These are phyloP conservation scores for Tieghemostelium lacteum DNA, from an alignment of 78 protist genomes.

Conservation along the genomic window DNA sequence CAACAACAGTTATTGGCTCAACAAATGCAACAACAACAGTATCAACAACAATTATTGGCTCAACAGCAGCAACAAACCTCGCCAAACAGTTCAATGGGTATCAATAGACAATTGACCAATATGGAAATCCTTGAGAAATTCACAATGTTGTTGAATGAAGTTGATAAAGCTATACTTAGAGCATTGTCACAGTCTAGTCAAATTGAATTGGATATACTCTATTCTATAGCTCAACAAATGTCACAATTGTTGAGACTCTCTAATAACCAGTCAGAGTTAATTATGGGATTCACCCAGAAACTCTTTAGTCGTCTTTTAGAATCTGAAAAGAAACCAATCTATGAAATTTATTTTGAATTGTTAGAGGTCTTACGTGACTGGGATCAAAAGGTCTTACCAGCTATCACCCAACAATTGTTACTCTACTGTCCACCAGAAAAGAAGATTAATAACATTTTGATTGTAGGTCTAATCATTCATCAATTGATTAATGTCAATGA, in stretches of 20 bases:
- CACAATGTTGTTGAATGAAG: conserved; percentile 30
- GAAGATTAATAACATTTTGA: conserved; percentile 40
- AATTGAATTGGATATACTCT: conserved; percentile 44
- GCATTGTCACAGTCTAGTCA: not conserved
- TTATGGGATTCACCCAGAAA: conserved; percentile 32
- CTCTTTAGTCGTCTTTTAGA: conserved; percentile 24
- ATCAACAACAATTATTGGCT: not conserved
- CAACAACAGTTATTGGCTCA: conserved; percentile 6
- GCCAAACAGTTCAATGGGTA: not conserved
- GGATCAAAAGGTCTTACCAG: conserved; percentile 40
- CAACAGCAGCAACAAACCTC: not conserved
- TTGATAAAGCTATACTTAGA: conserved; percentile 36
- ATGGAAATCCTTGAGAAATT: conserved; percentile 30
- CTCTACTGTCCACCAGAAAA: conserved; percentile 40
- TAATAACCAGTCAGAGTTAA: conserved; percentile 7
- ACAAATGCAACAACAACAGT: conserved; percentile 13
- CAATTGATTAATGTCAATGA: conserved; percentile 79
- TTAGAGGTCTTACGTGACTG: conserved; percentile 63
- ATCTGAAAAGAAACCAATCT: conserved; percentile 55
- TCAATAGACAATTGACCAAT: conserved; percentile 18
- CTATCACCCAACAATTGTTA: conserved; percentile 48
- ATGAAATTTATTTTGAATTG: conserved; percentile 62
- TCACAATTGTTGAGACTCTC: not conserved
- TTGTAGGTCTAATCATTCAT: conserved; percentile 77
- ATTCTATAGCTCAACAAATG: conserved; percentile 53